These are phyloP conservation scores for Trichocomaceae sp. DNA, from an alignment of 2,329 filamentous ascomycete genomes.

Conservation along the genomic window DNA sequence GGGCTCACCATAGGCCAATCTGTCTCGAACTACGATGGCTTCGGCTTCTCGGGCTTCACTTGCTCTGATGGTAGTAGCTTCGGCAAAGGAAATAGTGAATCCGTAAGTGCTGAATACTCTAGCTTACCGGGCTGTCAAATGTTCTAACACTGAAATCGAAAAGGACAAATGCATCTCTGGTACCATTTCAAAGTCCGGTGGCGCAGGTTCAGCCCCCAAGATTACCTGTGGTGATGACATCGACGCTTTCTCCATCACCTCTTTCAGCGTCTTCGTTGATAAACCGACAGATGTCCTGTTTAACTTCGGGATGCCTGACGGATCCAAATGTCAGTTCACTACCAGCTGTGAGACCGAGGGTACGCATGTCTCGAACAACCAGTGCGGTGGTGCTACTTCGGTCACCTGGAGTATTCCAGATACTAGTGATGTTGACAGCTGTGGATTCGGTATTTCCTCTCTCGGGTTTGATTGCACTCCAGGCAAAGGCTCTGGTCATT, in stretches of 20 bases:
- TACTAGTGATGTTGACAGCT: constrained; percentile 51
- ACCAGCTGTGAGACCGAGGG: constrained; percentile 61
- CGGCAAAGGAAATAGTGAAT: constrained; percentile 1
- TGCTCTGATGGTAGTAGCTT: constrained; percentile 49
- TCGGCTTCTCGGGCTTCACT: constrained; percentile 65
- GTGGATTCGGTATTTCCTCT: constrained; percentile 66
- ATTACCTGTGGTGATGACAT: constrained; percentile 51
- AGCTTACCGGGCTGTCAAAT: not conserved
- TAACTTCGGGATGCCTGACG: constrained; percentile 79
- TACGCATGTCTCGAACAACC: constrained; percentile 68
- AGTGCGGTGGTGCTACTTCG: constrained; percentile 85
- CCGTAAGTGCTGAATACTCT: constrained; percentile 2
- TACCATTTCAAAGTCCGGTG: constrained; percentile 34
- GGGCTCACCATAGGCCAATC: constrained; percentile 52
- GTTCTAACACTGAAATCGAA: constrained; percentile 26
- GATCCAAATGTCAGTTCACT: constrained; percentile 72
- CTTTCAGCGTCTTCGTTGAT: constrained; percentile 66
- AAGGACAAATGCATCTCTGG: constrained; percentile 58
- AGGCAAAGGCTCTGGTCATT: not conserved
- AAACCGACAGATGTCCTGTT: constrained; percentile 76
- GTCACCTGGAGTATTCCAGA: constrained; percentile 64
- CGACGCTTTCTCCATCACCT: constrained; percentile 65
- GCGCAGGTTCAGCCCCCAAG: constrained; percentile 42
- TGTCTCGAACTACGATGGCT: constrained; percentile 63
- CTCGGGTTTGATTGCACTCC: constrained; percentile 66